Evolutionary conservation across 1,284 basidiomycete genomes (phyloP).

Genomic region (Earliella scabrosa): DNA sequence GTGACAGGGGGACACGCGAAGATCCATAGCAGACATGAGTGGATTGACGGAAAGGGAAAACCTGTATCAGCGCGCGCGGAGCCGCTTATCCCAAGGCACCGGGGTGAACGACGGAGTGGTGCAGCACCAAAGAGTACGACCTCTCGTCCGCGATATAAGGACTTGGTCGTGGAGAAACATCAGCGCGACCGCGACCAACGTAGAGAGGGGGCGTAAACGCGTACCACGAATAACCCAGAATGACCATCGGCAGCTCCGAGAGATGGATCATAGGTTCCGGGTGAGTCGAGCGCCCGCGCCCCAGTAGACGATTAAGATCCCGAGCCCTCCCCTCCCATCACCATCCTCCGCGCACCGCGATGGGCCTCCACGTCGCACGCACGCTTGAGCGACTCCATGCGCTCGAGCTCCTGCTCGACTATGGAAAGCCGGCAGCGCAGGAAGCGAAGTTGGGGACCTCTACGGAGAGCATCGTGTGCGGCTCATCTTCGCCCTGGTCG

Average conservation of each 20-base stretch:
- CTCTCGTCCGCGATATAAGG: slow-evolving; percentile 68
- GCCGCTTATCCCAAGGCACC: no score
- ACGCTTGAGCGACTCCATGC: slow-evolving; percentile 56
- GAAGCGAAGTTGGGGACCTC: slow-evolving; percentile 67
- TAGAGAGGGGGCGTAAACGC: slow-evolving; percentile 6
- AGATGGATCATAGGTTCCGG: slow-evolving; percentile 74
- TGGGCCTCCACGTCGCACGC: slow-evolving; percentile 62
- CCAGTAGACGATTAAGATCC: slow-evolving; percentile 66
- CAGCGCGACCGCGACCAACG: not conserved
- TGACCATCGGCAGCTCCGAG: slow-evolving; percentile 61
- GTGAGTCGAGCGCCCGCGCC: slow-evolving; percentile 62
- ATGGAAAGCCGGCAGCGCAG: slow-evolving; percentile 52
- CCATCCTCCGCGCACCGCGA: slow-evolving; percentile 58
- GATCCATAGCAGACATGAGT: no score
- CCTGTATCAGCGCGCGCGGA: no score
- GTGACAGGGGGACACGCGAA: no score
- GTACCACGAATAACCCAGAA: slow-evolving; percentile 62
- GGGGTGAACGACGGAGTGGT: slow-evolving; percentile 58
- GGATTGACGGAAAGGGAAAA: no score
- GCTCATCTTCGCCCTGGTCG: slow-evolving; percentile 24
- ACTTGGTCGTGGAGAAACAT: slow-evolving; percentile 38
- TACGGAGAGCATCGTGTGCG: slow-evolving; percentile 46
- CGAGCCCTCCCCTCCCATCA: slow-evolving; percentile 62
- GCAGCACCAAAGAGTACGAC: slow-evolving; percentile 69
- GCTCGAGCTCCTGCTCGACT: slow-evolving; percentile 46